Percentiles rank a stretch among this genome's conserved stretches.
Evolutionary conservation across 768 basidiomycete species (phyloP).

Genomic region (Boletus rubropictus): DNA sequence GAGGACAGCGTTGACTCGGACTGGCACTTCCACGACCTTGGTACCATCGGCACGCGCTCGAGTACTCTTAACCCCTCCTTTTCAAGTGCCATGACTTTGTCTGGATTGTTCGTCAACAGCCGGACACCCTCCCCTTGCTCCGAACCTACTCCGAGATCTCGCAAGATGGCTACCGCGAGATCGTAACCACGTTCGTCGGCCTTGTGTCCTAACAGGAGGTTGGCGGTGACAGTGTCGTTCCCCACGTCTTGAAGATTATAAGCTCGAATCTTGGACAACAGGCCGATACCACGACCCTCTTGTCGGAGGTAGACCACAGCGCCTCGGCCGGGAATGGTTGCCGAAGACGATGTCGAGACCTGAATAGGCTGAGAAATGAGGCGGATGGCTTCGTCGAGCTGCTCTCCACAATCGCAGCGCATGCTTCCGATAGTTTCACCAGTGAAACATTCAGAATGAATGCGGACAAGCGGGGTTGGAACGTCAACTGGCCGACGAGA

Average conservation of each 20-base stretch:
- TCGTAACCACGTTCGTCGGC: conserved; percentile 94
- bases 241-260: conserved; percentile 98
- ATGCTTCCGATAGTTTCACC: conserved; percentile 97
- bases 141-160: conserved; percentile 73
- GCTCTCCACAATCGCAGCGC: conserved; percentile 98
- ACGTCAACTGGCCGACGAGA: conserved; percentile 26
- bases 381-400: conserved; percentile 94
- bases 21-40: conserved; percentile 66
- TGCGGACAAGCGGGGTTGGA: conserved; percentile 81
- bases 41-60: conserved; percentile 93
- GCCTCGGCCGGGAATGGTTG: conserved; percentile 73
- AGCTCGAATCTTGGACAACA: conserved; percentile 91
- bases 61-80: conserved; percentile 72
- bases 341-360: conserved; percentile 34
- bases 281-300: conserved; percentile 94
- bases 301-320: conserved; percentile 94
- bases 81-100: conserved; percentile 86
- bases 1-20: conserved; percentile 11
- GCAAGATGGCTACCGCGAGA: conserved; percentile 83
- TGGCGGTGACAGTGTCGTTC: conserved; percentile 97
- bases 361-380: conserved; percentile 71
- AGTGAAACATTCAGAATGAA: conserved; percentile 98
- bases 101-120: conserved; percentile 95
- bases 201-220: conserved; percentile 88
- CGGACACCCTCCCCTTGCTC: conserved; percentile 56